A percentile compares a stretch with the other conserved stretches of the same genome.
phyloP scores from a whole-genome alignment of 768 basidiomycete genomes.

The Lyophyllum shimeji region DNA sequence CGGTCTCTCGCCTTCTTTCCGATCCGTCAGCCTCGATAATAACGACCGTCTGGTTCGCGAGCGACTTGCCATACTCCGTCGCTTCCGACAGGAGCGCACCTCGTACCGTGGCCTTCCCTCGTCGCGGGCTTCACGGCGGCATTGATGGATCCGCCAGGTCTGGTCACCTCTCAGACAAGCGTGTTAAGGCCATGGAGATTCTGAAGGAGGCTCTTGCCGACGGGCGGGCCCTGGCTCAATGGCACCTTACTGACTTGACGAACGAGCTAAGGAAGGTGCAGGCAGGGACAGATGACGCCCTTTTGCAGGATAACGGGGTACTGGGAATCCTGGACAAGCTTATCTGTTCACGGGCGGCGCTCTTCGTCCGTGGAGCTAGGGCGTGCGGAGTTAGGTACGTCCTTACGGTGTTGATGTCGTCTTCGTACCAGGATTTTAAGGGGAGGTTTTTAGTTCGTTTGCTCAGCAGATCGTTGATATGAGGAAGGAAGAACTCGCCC shows the following conservation, averaged over 20 bases:
- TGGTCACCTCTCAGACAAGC: conserved; percentile 30
- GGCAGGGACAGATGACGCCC: conserved; percentile 21
- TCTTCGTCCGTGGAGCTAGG: conserved; percentile 50
- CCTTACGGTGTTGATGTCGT: background rate
- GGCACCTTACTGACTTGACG: conserved; percentile 43
- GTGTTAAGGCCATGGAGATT: conserved; percentile 44
- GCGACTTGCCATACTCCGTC: conserved; percentile 45
- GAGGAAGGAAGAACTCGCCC: conserved; percentile 27
- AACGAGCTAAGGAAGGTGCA: conserved; percentile 25
- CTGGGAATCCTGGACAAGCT: conserved; percentile 58
- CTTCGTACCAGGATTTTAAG: conserved; percentile 12
- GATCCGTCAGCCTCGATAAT: conserved; percentile 26
- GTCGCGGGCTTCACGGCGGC: background rate
- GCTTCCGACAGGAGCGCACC: background rate
- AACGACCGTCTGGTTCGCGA: conserved; percentile 53
- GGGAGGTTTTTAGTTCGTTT: conserved; percentile 44
- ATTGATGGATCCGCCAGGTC: background rate
- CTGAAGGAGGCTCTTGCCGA: conserved; percentile 42
- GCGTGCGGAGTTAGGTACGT: conserved; percentile 47
- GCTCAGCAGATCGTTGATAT: conserved; percentile 50
- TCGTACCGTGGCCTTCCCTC: background rate
- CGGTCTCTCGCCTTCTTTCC: conserved; percentile 35
- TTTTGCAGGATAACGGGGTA: conserved; percentile 49
- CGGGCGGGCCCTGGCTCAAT: conserved; percentile 36
- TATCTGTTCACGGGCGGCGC: conserved; percentile 43